A percentile compares a stretch with the other conserved stretches of the same genome.
phyloP scores from a whole-genome alignment of 192 early-diverging fungal genomes.

The Mortierella claussenii region DNA sequence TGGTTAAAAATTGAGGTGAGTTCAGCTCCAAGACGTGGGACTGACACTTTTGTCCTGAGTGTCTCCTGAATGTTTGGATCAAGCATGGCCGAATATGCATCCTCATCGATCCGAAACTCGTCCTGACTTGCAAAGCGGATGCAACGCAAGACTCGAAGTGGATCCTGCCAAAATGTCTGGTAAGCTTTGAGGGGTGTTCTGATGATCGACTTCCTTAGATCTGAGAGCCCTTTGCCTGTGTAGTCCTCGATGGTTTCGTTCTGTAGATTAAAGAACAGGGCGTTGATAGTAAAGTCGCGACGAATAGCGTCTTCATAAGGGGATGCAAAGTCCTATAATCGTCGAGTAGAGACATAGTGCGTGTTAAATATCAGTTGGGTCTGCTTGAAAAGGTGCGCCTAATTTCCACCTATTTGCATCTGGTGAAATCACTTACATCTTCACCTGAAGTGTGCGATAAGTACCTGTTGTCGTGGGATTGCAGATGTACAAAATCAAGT shows the following conservation, averaged over 20 bases:
- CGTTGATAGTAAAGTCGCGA: conserved; percentile 97
- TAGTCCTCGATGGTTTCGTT: conserved; percentile 87
- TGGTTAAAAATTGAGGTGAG: conserved; percentile 86
- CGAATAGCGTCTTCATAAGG: conserved; percentile 91
- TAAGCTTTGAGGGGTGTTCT: conserved; percentile 88
- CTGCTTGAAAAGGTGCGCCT: background rate
- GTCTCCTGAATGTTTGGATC: conserved; percentile 68
- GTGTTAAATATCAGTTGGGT: background rate
- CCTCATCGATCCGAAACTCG: conserved; percentile 75
- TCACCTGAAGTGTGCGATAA: conserved; percentile 77
- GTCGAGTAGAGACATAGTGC: background rate
- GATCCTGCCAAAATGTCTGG: conserved; percentile 95
- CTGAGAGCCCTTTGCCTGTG: conserved; percentile 78
- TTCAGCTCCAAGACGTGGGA: conserved; percentile 91
- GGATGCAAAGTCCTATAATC: conserved; percentile 78
- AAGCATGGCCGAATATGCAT: conserved; percentile 71
- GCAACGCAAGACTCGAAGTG: conserved; percentile 91
- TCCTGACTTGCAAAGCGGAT: conserved; percentile 94
- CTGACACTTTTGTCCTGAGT: conserved; percentile 84
- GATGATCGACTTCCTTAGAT: conserved; percentile 77
- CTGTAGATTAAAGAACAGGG: conserved; percentile 98
- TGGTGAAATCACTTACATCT: conserved; percentile 54
- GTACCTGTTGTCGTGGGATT: conserved; percentile 87
- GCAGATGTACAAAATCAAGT: conserved; percentile 95
- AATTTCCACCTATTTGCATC: background rate